Evolutionary conservation across 23 red algal genomes (phyloP).

Genomic region (Agarophyton chilense): DNA sequence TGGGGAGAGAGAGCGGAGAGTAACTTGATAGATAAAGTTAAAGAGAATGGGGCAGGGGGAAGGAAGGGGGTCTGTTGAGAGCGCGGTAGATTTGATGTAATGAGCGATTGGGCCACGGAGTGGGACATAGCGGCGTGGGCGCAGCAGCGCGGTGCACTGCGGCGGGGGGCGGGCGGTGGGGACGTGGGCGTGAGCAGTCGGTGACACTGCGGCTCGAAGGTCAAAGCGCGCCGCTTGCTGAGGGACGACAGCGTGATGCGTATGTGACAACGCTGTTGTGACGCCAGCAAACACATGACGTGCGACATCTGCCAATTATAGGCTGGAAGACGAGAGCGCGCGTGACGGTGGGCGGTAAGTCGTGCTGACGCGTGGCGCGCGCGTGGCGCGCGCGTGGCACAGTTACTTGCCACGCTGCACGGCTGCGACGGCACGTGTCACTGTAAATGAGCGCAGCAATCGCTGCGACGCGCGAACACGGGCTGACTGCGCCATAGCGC

Average conservation of each 20-base stretch:
- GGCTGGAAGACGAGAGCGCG: no score
- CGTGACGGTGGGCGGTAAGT: not conserved
- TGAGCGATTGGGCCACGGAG: not conserved
- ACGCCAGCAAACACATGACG: no score
- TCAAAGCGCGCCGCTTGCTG: not conserved
- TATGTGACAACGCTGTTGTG: no score
- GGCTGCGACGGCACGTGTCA: not conserved
- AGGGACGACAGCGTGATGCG: not conserved
- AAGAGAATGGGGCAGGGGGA: not conserved
- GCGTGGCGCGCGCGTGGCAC: not conserved
- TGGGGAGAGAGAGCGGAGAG: not conserved
- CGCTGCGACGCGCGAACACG: not conserved
- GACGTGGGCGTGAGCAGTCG: not conserved
- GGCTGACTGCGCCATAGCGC: not conserved
- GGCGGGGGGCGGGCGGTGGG: not conserved
- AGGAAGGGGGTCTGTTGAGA: not conserved
- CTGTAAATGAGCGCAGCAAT: constrained; percentile 9
- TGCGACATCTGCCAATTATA: not conserved
- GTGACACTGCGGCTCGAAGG: not conserved
- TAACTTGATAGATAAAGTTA: no score
- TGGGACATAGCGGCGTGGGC: constrained; percentile 13
- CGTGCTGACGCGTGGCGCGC: no score
- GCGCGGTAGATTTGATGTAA: not conserved
- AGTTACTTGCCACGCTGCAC: no score
- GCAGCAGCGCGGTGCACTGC: not conserved